Evolutionary conservation across 176 grass and related monocot genomes (phyloP), one percentile per base, ranked within the genome.

Genomic region (Avena eriantha): DNA sequence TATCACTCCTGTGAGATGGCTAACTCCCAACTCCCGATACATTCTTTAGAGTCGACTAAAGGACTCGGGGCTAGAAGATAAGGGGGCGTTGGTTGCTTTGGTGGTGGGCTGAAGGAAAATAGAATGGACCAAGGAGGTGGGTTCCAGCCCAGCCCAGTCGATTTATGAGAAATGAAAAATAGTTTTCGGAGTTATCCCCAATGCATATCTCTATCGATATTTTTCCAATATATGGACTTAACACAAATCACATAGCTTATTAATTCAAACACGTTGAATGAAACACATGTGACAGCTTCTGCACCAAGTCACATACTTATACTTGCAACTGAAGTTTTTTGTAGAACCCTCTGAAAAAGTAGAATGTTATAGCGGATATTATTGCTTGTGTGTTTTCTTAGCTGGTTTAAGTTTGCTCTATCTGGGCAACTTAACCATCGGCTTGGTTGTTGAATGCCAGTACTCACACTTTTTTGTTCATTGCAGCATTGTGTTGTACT

Each of bases 401-500:
- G 8, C 10, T 39, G 22, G 66, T 67, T 71, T 90, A 36, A 85
- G 39, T 48, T 60, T 77, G 39, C 70, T 77, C 15, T 69, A 9
- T 87, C 16, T 69, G 48, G 51, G 49, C 11, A 60, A 83, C 13
- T 74, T 4, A 51, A 56, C 48, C 33, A 18, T 78, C 43, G 31
- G 56, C 46, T 39, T 76, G 19, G 78, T 78, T 78, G 19, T 68
- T 54, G 29, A 85, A 67, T 85, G 35, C 6, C 29, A 29, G 26
- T 43, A 39, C 56, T 79, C 7, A 73, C 7, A 57, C 47, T 69
- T 64, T 65, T 46, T 49, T 12, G 5, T 69, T 74, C 43, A 43
- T 70, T 91, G 81, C 87, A 86, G 93, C 85, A 72, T 83, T 95
- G 86, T 83, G 74, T 95, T 81, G 90, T 95, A 39, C 88, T 98